Evolutionary conservation across 805 yeast species (phyloP).

Genomic region (Kregervanrija pseudodelftensis): DNA sequence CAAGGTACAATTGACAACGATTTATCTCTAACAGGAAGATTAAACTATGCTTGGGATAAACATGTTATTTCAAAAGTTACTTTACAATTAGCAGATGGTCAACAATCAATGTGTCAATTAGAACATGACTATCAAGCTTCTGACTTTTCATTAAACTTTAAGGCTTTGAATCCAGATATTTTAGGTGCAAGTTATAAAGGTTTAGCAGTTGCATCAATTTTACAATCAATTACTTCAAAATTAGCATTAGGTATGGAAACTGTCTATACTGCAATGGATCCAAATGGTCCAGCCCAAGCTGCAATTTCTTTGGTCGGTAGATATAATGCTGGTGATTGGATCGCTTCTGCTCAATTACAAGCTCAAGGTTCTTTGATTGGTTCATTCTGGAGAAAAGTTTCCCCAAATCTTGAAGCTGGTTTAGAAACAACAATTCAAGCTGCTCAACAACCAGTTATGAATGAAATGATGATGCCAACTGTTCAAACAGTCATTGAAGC

Average conservation of each 20-base stretch:
- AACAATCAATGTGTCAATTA: slow-evolving; percentile 89
- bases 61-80: slow-evolving; percentile 74
- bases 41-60: slow-evolving; percentile 86
- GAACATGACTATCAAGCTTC: slow-evolving; percentile 93
- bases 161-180: slow-evolving; percentile 83
- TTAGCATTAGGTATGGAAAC: slow-evolving; percentile 90
- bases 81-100: slow-evolving; percentile 79
- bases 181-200: slow-evolving; percentile 76
- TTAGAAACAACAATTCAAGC: slow-evolving; percentile 80
- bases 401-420: slow-evolving; percentile 93
- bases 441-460: slow-evolving; percentile 67
- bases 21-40: slow-evolving; percentile 75
- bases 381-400: slow-evolving; percentile 89
- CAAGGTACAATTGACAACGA: slow-evolving; percentile 93
- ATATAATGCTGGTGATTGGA: slow-evolving; percentile 84
- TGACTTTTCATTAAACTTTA: slow-evolving; percentile 84
- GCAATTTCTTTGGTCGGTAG: slow-evolving; percentile 87
- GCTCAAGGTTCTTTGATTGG: slow-evolving; percentile 87
- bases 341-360: slow-evolving; percentile 87
- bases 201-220: slow-evolving; percentile 82
- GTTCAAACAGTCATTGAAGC: slow-evolving; percentile 85
- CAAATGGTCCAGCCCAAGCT: slow-evolving; percentile 75
- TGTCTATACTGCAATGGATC: slow-evolving; percentile 71
- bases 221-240: slow-evolving; percentile 81
- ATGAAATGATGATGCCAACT: slow-evolving; percentile 69